Percentiles rank a stretch among this genome's conserved stretches.
phyloP scores from a whole-genome alignment of 2,329 filamentous ascomycete species.

The Chalara sp. region DNA sequence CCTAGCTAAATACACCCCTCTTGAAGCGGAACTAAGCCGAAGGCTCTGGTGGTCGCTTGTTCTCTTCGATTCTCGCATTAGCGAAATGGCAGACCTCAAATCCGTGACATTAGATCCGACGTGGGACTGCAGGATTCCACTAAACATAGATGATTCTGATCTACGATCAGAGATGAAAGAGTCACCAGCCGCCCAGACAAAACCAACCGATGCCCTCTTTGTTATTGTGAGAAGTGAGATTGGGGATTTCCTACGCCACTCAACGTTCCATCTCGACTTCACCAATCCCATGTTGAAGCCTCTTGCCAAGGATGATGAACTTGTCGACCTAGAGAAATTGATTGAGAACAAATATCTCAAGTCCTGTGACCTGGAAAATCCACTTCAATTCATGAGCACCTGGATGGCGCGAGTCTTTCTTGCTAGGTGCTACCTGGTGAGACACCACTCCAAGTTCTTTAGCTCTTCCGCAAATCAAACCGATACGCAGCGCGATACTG shows the following conservation, averaged over 20 bases:
- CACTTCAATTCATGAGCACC: conserved; percentile 29
- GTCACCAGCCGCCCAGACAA: conserved; percentile 39
- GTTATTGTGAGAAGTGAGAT: conserved; percentile 50
- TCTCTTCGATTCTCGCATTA: conserved; percentile 60
- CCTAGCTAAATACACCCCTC: conserved; percentile 38
- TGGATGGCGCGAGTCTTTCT: conserved; percentile 19
- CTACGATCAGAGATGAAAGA: conserved; percentile 51
- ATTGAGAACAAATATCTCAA: conserved; percentile 36
- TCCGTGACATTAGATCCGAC: conserved; percentile 30
- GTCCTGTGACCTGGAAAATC: conserved; percentile 34
- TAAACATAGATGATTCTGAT: conserved; percentile 57
- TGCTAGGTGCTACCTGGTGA: conserved; percentile 22
- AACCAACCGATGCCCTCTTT: conserved; percentile 55
- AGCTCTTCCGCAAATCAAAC: conserved; percentile 16
- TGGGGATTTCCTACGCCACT: conserved; percentile 33
- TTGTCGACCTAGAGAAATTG: conserved; percentile 28
- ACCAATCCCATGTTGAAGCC: conserved; percentile 15
- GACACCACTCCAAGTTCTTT: conserved; percentile 19
- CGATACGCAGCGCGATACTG: conserved; percentile 21
- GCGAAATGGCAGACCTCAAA: conserved; percentile 54
- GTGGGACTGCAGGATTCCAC: conserved; percentile 50
- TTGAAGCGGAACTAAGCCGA: conserved; percentile 64
- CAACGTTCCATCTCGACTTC: conserved; percentile 18
- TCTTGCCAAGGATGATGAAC: conserved; percentile 11
- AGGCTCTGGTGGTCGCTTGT: conserved; percentile 69